Conservation (phyloP, 805 yeast species). For the Lipomyces orientalis region DNA sequence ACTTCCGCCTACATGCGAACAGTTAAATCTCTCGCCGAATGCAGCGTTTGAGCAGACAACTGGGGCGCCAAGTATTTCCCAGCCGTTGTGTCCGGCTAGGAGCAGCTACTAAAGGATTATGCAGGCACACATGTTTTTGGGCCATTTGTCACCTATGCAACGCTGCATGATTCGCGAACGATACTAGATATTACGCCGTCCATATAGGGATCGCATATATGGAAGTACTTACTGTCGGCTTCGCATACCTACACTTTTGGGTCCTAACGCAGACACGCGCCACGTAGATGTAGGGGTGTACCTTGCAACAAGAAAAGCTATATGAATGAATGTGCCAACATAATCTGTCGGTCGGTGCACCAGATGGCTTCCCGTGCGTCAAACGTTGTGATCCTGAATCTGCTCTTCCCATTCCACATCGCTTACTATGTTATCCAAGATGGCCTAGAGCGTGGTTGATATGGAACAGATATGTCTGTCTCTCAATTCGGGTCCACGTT, state of each 20-base stretch:
- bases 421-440: conserved; percentile 7
- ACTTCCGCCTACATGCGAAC: no score
- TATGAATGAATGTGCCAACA: not conserved
- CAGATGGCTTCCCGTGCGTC: not conserved
- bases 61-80: conserved; percentile 6
- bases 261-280: not conserved
- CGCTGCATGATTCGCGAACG: conserved; percentile 20
- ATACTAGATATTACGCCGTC: conserved; percentile 10
- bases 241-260: not conserved
- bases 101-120: conserved; percentile 11
- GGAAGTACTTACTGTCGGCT: not conserved
- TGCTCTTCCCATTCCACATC: conserved; percentile 9
- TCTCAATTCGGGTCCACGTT: no score
- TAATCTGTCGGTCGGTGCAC: conserved; percentile 16
- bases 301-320: not conserved
- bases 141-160: conserved; percentile 14
- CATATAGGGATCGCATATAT: conserved; percentile 18
- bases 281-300: not conserved
- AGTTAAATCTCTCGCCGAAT: not conserved
- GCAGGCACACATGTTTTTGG: conserved; percentile 16
- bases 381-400: not conserved
- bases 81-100: conserved; percentile 8
- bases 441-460: conserved; percentile 20
- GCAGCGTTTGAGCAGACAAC: conserved; percentile 1
- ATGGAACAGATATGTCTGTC: conserved; percentile 1